Evolutionary conservation across 129 eudicot genomes (phyloP).

Genomic region (Calendula officinalis): DNA sequence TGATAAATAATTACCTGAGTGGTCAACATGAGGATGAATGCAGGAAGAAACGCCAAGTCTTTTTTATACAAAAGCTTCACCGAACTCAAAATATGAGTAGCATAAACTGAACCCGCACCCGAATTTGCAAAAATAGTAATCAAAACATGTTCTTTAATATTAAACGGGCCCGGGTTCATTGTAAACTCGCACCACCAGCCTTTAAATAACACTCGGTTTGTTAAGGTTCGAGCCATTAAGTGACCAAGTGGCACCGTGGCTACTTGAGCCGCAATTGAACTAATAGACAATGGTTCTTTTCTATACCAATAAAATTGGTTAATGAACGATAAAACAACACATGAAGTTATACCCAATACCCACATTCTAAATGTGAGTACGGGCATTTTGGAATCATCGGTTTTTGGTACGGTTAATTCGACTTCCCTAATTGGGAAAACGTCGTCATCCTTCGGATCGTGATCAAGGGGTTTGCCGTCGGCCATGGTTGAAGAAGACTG

Average conservation of each 20-base stretch:
- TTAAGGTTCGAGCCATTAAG: conserved; percentile 57
- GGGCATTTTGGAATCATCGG: conserved; percentile 64
- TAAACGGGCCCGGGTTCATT: conserved; percentile 78
- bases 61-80: conserved; percentile 57
- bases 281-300: conserved; percentile 42
- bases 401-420: conserved; percentile 62
- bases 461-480: not conserved
- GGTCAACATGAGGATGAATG: conserved; percentile 57
- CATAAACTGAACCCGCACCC: conserved; percentile 66
- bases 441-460: conserved; percentile 16
- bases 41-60: conserved; percentile 49
- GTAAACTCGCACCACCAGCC: conserved; percentile 41
- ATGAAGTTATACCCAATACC: conserved; percentile 56
- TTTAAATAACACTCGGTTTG: conserved; percentile 37
- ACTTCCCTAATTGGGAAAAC: conserved; percentile 49
- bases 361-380: conserved; percentile 67
- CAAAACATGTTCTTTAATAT: conserved; percentile 66
- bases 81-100: conserved; percentile 60
- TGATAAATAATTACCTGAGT: conserved; percentile 46
- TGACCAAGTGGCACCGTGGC: conserved; percentile 67
- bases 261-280: conserved; percentile 51
- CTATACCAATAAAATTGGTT: conserved; percentile 80
- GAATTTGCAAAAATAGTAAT: conserved; percentile 68
- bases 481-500: conserved; percentile 13
- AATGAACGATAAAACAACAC: conserved; percentile 50